Conservation (phyloP, 495 filamentous ascomycete genomes). For the Rostrohypoxylon terebratum region DNA sequence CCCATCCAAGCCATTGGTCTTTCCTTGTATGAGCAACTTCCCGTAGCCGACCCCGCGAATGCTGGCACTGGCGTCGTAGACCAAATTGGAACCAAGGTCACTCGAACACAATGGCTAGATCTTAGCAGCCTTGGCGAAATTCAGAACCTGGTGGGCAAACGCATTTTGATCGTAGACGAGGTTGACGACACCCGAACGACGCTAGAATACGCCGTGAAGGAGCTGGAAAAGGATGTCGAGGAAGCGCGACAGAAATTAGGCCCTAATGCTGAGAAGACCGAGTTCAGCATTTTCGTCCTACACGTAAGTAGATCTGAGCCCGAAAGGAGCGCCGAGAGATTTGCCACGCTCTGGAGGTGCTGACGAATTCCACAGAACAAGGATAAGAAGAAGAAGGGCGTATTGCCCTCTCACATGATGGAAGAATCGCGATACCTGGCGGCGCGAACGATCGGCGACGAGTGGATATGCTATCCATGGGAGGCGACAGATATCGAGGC, state of each 20-base stretch:
- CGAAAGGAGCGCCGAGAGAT: background rate
- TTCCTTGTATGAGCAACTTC: slow-evolving; percentile 91
- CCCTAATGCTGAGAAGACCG: slow-evolving; percentile 74
- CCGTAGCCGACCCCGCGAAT: slow-evolving; percentile 52
- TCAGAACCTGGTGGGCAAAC: slow-evolving; percentile 93
- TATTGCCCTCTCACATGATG: slow-evolving; percentile 83
- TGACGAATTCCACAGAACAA: slow-evolving; percentile 76
- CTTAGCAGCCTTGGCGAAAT: slow-evolving; percentile 86
- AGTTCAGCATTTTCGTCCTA: slow-evolving; percentile 93
- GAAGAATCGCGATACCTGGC: slow-evolving; percentile 81
- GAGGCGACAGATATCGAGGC: slow-evolving; percentile 96
- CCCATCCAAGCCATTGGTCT: slow-evolving; percentile 99
- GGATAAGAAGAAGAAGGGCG: slow-evolving; percentile 93
- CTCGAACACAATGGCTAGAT: slow-evolving; percentile 98
- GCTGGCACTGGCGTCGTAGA: slow-evolving; percentile 67
- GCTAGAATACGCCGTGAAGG: slow-evolving; percentile 93
- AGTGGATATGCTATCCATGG: slow-evolving; percentile 99
- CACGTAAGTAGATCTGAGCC: slow-evolving; percentile 72
- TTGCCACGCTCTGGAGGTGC: slow-evolving; percentile 9
- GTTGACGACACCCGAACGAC: slow-evolving; percentile 98
- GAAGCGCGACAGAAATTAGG: slow-evolving; percentile 78
- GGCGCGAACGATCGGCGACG: slow-evolving; percentile 86
- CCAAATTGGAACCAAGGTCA: slow-evolving; percentile 89
- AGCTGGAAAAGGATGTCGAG: slow-evolving; percentile 97
- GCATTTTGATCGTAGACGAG: slow-evolving; percentile 98